These are phyloP conservation scores for Sphaerulina vaccinii DNA, from an alignment of 2,329 filamentous ascomycete species.

Conservation along the genomic window DNA sequence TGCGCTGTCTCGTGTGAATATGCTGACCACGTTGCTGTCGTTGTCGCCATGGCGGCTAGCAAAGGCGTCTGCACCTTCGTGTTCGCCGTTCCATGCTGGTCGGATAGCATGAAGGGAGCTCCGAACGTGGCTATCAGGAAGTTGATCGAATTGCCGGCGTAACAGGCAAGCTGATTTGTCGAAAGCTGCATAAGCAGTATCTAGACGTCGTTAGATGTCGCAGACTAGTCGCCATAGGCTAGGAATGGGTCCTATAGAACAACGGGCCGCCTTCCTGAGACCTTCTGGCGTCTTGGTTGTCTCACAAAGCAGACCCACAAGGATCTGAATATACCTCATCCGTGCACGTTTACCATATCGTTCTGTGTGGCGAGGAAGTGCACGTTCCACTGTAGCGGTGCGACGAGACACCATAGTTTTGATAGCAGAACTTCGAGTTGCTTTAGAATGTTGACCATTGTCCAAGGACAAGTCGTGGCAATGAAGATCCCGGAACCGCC, in stretches of 20 bases:
- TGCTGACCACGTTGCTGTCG: background rate
- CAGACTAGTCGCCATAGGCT: background rate
- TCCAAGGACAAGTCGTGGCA: too few species aligned
- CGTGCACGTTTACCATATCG: background rate
- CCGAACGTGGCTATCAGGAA: background rate
- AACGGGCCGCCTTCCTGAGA: conserved; percentile 1
- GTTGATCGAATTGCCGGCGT: background rate
- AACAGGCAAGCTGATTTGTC: background rate
- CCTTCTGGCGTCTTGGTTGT: conserved; percentile 1
- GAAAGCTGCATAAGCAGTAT: background rate
- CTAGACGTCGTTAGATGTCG: background rate
- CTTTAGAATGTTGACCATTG: too few species aligned
- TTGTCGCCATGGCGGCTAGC: background rate
- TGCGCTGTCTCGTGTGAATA: background rate
- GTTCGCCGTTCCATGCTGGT: background rate
- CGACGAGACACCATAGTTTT: too few species aligned
- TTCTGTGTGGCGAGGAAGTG: too few species aligned
- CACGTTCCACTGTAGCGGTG: too few species aligned
- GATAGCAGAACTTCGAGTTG: too few species aligned
- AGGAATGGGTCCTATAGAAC: background rate
- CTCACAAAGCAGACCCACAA: background rate
- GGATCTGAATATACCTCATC: background rate
- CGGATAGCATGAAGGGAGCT: background rate
- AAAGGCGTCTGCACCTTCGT: background rate
- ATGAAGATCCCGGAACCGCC: too few species aligned